Base-by-base conservation (phyloP, 2,329 filamentous ascomycete species). In the Alternaria tenuissima region DNA sequence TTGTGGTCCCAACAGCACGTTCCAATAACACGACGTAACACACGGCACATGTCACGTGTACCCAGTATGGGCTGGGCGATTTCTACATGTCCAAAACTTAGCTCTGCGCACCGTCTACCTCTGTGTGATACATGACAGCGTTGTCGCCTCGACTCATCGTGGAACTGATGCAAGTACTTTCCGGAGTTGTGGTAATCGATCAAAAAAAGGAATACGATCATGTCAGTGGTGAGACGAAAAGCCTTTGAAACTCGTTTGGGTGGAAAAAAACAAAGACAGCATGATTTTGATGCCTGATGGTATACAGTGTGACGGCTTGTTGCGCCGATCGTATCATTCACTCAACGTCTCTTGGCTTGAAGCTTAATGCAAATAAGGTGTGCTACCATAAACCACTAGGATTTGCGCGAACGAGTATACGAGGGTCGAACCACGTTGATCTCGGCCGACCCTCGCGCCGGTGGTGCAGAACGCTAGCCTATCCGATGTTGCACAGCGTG, bases 1-100 rank as follows among this genome's bases (percentile, higher is more conserved):
- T 46, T 56, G 53, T 56, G 52, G 57, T 41, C 34, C 49, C 46
- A 30, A 24, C n/a, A 38, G 57, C 57, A 59, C 57, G 57, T 30
- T 34, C 57, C 57, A 59, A 55, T 44, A 49, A 49, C 46, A 49
- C 32, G 20, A 49, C 46, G 20, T 22, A 9, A 26, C 30, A n/a
- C 30, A 16, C 14, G 30, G 34, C 9, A n/a, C 16, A 0, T 12
- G 1, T 38, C 32, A 49, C 32, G 46, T 38, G 46, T n/a, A 32
- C 32, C 32, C 32, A 14, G 24, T 20, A 49, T 38, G 46, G 36
- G 30, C 20, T 0, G 14, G 30, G 46, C 14, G 14, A 34, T 48
- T 18, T 36, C 30, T 3, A 36, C 20, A 11, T 43, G 12, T 26
- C 0, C 12, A 48, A 16, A 16, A 12, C 0, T 7, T 7, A 9